These are phyloP conservation scores for Ilex aquifolium DNA, from an alignment of 257 asterid species.

Conservation along the genomic window DNA sequence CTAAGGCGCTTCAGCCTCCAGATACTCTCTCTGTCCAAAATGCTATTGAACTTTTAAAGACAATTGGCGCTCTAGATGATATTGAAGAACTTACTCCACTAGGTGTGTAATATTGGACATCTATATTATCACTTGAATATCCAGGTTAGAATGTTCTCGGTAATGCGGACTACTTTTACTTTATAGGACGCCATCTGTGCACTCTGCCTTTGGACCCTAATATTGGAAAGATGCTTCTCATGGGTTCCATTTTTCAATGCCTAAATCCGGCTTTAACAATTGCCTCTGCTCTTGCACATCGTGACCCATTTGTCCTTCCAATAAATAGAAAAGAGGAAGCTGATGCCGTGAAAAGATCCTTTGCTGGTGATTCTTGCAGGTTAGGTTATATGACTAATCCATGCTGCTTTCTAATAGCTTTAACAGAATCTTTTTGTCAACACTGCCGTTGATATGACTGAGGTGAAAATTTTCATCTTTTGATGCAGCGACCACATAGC, in stretches of 20 bases:
- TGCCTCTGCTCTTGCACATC: conserved; percentile 94
- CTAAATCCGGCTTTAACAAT: conserved; percentile 87
- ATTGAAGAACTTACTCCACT: conserved; percentile 92
- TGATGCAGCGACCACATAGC: conserved; percentile 86
- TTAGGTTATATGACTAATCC: conserved; percentile 22
- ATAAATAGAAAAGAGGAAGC: conserved; percentile 82
- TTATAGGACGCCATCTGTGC: conserved; percentile 80
- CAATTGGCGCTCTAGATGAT: conserved; percentile 90
- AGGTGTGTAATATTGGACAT: conserved; percentile 40
- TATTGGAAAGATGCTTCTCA: conserved; percentile 98
- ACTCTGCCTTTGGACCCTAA: conserved; percentile 94
- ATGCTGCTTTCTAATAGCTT: conserved; percentile 11
- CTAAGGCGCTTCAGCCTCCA: conserved; percentile 96
- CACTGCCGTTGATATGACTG: conserved; percentile 10
- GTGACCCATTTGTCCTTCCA: conserved; percentile 94
- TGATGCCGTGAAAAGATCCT: conserved; percentile 80
- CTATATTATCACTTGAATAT: conserved; percentile 1
- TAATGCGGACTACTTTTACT: conserved; percentile 5
- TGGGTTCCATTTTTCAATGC: conserved; percentile 95
- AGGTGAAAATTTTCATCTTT: conserved; percentile 9
- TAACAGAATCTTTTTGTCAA: background rate
- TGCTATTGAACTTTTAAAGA: conserved; percentile 91
- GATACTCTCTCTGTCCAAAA: conserved; percentile 83
- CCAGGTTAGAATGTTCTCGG: conserved; percentile 2
- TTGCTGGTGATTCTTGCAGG: conserved; percentile 99